Conservation (phyloP, 179 eudicot species). For the Carnegiea gigantea region DNA sequence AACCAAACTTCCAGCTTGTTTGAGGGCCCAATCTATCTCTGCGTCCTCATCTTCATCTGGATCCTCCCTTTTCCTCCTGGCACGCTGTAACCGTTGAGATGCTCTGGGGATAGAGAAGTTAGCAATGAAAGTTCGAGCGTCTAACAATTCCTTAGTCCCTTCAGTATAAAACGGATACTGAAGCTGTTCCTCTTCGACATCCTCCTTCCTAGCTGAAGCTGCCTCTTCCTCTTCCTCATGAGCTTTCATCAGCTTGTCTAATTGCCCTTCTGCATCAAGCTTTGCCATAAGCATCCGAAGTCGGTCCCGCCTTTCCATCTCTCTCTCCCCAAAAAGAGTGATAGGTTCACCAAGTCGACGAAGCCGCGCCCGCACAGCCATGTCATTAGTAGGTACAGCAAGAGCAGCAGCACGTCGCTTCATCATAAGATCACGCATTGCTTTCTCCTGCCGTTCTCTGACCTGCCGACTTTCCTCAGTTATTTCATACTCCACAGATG, state of each 20-base stretch:
- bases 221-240: conserved; percentile 89
- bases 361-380: conserved; percentile 77
- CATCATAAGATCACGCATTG: conserved; percentile 73
- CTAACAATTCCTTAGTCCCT: conserved; percentile 57
- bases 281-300: conserved; percentile 84
- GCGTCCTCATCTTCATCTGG: conserved; percentile 97
- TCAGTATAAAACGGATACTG: conserved; percentile 90
- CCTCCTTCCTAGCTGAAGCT: conserved; percentile 45
- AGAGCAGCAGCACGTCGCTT: conserved; percentile 90
- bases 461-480: conserved; percentile 76
- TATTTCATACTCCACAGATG: conserved; percentile 60
- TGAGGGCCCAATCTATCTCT: conserved; percentile 72
- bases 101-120: conserved; percentile 65
- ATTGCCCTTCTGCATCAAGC: conserved; percentile 84
- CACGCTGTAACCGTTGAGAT: conserved; percentile 61
- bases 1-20: conserved; percentile 61
- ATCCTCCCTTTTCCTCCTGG: conserved; percentile 82
- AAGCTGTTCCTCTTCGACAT: conserved; percentile 54
- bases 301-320: conserved; percentile 92
- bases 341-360: conserved; percentile 87
- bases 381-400: conserved; percentile 91
- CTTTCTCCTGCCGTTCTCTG: conserved; percentile 78
- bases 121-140: conserved; percentile 66
- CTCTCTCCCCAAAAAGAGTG: conserved; percentile 90
- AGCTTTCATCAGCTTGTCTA: conserved; percentile 86